phyloP scores from a whole-genome alignment of 352 stramenopile genomes.

The Thalassiosira ordinaria region DNA sequence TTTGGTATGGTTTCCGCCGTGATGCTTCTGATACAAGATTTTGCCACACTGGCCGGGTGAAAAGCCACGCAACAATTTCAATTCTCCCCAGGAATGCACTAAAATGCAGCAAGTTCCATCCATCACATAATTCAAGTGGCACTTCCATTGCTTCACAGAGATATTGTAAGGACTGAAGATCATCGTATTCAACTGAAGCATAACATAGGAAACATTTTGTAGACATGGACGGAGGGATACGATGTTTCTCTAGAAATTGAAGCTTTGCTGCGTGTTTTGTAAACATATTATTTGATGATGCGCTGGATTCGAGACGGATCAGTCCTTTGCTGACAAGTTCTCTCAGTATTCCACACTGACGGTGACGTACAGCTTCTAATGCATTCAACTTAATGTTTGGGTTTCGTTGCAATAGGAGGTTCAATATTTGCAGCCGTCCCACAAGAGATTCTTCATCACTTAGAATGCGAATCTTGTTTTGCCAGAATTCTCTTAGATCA shows the following conservation, averaged over 20 bases:
- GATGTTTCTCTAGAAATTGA: conserved; percentile 2
- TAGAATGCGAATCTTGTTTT: neutral
- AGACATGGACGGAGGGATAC: conserved; percentile 14
- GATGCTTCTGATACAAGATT: conserved; percentile 16
- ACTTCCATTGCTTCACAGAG: conserved; percentile 2
- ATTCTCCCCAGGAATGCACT: conserved; percentile 29
- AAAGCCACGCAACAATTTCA: conserved; percentile 28
- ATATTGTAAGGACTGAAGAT: conserved; percentile 37
- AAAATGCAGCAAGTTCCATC: conserved; percentile 38
- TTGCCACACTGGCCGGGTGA: conserved; percentile 1
- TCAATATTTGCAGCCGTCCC: neutral
- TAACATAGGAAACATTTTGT: conserved; percentile 22
- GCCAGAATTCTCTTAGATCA: neutral
- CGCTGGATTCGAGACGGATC: conserved; percentile 8
- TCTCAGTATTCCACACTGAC: conserved; percentile 16
- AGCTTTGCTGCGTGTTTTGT: conserved; percentile 3
- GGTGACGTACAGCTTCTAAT: neutral
- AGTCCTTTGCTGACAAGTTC: conserved; percentile 12
- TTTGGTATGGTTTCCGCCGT: conserved; percentile 15
- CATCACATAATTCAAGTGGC: neutral
- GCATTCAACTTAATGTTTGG: neutral
- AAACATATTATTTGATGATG: neutral
- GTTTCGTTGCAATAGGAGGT: neutral
- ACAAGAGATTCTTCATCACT: neutral
- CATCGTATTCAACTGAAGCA: conserved; percentile 40